These are phyloP conservation scores for Auricularia cornea DNA, from an alignment of 768 basidiomycete species.

Conservation along the genomic window DNA sequence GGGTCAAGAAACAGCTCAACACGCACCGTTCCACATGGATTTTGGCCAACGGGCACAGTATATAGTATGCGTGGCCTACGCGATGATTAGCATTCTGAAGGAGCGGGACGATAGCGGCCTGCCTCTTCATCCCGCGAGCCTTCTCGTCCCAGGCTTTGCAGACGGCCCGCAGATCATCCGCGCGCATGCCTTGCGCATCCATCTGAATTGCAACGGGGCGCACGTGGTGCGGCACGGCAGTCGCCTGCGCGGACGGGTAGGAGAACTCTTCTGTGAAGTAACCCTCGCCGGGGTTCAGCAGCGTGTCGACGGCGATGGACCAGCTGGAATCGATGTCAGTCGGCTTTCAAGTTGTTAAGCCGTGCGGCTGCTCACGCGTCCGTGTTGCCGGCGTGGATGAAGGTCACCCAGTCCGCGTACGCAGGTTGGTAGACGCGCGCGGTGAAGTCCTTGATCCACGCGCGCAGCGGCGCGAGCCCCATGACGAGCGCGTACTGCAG, in stretches of 20 bases:
- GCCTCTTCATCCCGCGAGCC: conserved; percentile 49
- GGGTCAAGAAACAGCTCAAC: neutral
- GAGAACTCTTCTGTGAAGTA: conserved; percentile 63
- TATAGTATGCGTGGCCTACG: conserved; percentile 62
- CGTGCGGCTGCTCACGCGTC: conserved; percentile 53
- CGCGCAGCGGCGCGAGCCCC: conserved; percentile 50
- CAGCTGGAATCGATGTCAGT: too few relatives aligned
- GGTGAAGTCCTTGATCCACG: conserved; percentile 51
- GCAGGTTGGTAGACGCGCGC: conserved; percentile 40
- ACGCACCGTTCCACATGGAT: conserved; percentile 70
- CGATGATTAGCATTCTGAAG: neutral
- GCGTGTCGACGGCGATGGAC: conserved; percentile 46
- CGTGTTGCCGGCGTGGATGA: conserved; percentile 64
- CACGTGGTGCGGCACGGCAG: conserved; percentile 32
- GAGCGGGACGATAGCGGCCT: conserved; percentile 12
- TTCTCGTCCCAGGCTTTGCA: conserved; percentile 59
- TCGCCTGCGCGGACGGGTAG: conserved; percentile 51
- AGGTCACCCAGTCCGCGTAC: conserved; percentile 49
- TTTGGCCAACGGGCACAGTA: conserved; percentile 72
- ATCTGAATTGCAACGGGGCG: conserved; percentile 49
- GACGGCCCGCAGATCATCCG: conserved; percentile 48
- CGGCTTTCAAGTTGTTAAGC: too few relatives aligned
- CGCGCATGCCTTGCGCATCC: conserved; percentile 66
- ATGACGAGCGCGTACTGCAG: conserved; percentile 58
- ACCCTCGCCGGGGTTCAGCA: conserved; percentile 59